A percentile compares a stretch with the other conserved stretches of the same genome.
Conservation (phyloP, 2,329 filamentous ascomycete genomes). For the Plenodomus biglobosus region DNA sequence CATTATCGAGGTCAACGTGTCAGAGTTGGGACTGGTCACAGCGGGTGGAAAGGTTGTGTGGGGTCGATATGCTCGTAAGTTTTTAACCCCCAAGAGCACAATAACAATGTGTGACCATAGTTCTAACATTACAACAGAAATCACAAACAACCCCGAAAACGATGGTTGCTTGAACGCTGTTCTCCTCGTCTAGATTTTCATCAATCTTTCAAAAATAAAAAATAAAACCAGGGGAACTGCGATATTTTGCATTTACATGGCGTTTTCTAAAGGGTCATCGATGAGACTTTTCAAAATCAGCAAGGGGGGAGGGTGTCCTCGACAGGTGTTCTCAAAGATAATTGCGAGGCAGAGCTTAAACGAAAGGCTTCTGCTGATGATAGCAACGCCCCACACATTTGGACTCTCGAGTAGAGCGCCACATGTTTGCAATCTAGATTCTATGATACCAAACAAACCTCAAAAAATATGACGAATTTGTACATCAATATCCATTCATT, state of each 20-base stretch:
- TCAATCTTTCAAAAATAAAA: too few species aligned
- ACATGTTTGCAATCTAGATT: too few species aligned
- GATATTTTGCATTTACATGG: constrained; percentile 16
- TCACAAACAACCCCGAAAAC: constrained; percentile 45
- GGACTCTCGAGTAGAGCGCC: too few species aligned
- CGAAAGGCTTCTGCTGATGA: constrained; percentile 7
- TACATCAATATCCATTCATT: too few species aligned
- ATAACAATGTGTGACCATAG: background rate
- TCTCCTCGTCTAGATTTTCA: constrained; percentile 31
- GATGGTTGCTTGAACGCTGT: constrained; percentile 45
- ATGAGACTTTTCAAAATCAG: background rate
- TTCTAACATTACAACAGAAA: constrained; percentile 7
- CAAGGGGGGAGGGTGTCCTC: too few species aligned
- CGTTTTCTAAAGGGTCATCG: constrained; percentile 6
- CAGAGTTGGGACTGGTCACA: constrained; percentile 86
- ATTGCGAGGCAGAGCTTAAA: constrained; percentile 5
- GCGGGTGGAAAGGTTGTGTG: constrained; percentile 73
- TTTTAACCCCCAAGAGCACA: background rate
- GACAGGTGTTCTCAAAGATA: too few species aligned
- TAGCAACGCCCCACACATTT: constrained; percentile 4
- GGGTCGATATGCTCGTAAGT: constrained; percentile 39
- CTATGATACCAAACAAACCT: constrained; percentile 5
- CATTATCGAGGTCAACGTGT: constrained; percentile 88
- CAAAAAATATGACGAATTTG: background rate
- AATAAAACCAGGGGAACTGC: background rate